These are phyloP conservation scores for Leucaena leucocephala DNA, from an alignment of 306 rosid species.

Conservation along the genomic window DNA sequence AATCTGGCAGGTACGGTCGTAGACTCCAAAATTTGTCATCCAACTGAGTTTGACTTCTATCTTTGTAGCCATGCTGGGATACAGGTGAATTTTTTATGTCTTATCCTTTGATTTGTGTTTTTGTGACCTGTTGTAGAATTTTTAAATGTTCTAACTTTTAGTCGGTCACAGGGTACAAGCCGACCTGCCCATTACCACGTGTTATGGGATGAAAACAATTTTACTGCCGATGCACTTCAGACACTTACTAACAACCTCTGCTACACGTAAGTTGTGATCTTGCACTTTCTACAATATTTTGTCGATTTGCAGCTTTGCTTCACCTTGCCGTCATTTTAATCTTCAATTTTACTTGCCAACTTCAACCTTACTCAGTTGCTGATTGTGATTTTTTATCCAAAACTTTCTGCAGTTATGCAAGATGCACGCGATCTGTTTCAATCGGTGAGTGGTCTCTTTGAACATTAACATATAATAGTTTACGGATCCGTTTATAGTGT, in stretches of 20 bases:
- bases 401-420: slow-evolving; percentile 68
- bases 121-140: not conserved
- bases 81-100: slow-evolving; percentile 52
- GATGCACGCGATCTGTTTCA: slow-evolving; percentile 94
- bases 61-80: slow-evolving; percentile 97
- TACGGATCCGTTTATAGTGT: not conserved
- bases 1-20: slow-evolving; percentile 81
- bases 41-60: slow-evolving; percentile 91
- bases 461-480: not conserved
- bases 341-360: not conserved
- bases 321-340: not conserved
- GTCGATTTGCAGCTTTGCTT: not conserved
- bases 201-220: slow-evolving; percentile 92
- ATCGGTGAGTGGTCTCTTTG: slow-evolving; percentile 60
- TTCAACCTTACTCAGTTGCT: not conserved
- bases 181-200: slow-evolving; percentile 99
- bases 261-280: slow-evolving; percentile 69
- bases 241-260: slow-evolving; percentile 85
- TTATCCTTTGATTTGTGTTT: not conserved
- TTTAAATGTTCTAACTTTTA: not conserved
- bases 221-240: slow-evolving; percentile 89
- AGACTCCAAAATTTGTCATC: slow-evolving; percentile 96
- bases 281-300: not conserved
- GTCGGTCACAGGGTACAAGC: slow-evolving; percentile 78
- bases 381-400: no score